A percentile compares a stretch with the other conserved stretches of the same genome.
Conservation (phyloP, 352 stramenopile species). For the Pythium phragmitis region DNA sequence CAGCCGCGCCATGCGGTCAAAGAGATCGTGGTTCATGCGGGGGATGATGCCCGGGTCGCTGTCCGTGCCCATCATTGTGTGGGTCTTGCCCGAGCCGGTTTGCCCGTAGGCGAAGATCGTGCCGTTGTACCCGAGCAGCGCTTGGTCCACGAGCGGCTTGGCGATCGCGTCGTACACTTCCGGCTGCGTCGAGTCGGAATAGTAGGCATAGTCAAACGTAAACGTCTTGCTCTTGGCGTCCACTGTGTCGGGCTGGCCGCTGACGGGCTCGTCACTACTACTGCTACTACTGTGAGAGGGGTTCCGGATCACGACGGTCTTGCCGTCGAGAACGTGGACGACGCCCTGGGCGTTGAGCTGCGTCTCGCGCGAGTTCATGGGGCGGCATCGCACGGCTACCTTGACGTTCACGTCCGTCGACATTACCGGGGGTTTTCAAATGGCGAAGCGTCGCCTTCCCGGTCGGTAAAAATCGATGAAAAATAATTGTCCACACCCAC, state of each 20-base stretch:
- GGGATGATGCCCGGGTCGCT: constrained; percentile 86
- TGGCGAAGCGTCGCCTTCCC: constrained; percentile 4
- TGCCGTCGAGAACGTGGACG: constrained; percentile 58
- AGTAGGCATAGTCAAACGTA: constrained; percentile 86
- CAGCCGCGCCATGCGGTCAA: constrained; percentile 47
- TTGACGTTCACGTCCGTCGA: constrained; percentile 87
- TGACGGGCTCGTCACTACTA: neutral
- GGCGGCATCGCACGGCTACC: constrained; percentile 87
- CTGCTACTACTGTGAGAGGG: neutral
- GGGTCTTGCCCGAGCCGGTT: constrained; percentile 60
- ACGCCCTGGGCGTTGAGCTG: constrained; percentile 48
- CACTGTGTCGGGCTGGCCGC: constrained; percentile 3
- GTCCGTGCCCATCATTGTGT: constrained; percentile 70
- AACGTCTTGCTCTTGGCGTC: constrained; percentile 48
- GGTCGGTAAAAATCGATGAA: neutral
- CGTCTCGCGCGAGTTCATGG: constrained; percentile 82
- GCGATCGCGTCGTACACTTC: constrained; percentile 83
- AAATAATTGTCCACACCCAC: neutral
- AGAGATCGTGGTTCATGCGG: constrained; percentile 88
- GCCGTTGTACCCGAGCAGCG: constrained; percentile 82
- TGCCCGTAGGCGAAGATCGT: constrained; percentile 78
- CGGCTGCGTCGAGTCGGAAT: constrained; percentile 62
- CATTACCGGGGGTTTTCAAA: neutral
- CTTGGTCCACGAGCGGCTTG: constrained; percentile 72
- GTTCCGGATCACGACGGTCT: constrained; percentile 55